Conservation (phyloP, 2,329 filamentous ascomycete genomes). For the Penicillium janthinellum region DNA sequence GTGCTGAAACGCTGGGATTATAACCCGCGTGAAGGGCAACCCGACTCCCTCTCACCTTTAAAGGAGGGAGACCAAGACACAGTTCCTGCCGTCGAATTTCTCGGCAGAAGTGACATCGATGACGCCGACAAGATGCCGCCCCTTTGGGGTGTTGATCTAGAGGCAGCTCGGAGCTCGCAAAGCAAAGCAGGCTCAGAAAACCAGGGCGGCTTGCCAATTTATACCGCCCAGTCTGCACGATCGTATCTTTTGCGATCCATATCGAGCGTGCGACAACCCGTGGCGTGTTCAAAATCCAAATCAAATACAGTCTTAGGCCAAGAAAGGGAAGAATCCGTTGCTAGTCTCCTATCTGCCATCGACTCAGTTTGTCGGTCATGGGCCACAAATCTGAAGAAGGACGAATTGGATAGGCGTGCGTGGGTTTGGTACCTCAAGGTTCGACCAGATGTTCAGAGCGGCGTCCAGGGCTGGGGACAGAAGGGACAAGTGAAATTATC, state of each 20-base stretch:
- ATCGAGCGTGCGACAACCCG: conserved; percentile 13
- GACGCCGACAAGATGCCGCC: conserved; percentile 44
- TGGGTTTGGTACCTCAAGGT: conserved; percentile 82
- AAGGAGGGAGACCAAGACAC: not conserved
- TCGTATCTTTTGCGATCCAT: conserved; percentile 58
- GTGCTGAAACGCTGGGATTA: conserved; percentile 81
- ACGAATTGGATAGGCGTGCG: conserved; percentile 73
- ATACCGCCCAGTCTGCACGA: conserved; percentile 70
- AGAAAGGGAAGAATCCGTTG: conserved; percentile 70
- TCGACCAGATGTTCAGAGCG: conserved; percentile 73
- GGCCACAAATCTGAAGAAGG: conserved; percentile 61
- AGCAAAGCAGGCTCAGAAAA: conserved; percentile 22
- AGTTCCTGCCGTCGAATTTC: conserved; percentile 12
- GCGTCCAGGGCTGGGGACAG: conserved; percentile 78
- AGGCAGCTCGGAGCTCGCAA: conserved; percentile 54
- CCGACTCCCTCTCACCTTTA: conserved; percentile 1
- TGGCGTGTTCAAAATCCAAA: conserved; percentile 40
- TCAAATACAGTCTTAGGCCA: conserved; percentile 55
- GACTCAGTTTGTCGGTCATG: conserved; percentile 74
- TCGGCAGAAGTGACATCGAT: conserved; percentile 11
- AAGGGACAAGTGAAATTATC: conserved; percentile 70
- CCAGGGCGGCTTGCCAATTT: conserved; percentile 64
- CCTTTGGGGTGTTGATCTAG: conserved; percentile 62
- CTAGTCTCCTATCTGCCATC: conserved; percentile 69
- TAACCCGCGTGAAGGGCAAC: conserved; percentile 54